Conservation (phyloP, 2,329 filamentous ascomycete genomes). For the Colletotrichum liriopes region DNA sequence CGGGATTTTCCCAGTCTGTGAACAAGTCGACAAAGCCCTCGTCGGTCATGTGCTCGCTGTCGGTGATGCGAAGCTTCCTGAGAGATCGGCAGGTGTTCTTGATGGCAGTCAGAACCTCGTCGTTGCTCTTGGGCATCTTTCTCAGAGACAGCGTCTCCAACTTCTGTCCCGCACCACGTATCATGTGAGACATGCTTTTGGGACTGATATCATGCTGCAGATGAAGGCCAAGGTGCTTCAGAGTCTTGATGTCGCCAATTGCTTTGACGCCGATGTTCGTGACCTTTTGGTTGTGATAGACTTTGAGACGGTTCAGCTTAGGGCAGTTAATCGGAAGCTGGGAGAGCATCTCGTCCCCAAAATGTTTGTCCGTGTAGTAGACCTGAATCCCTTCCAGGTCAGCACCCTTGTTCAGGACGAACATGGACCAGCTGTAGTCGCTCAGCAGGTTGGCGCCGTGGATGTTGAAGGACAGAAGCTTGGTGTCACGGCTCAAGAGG, state of each 20-base stretch:
- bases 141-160: constrained; percentile 86
- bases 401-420: constrained; percentile 76
- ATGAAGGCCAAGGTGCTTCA: constrained; percentile 84
- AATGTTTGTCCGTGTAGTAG: constrained; percentile 86
- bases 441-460: constrained; percentile 89
- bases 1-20: constrained; percentile 80
- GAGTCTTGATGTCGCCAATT: constrained; percentile 73
- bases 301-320: constrained; percentile 81
- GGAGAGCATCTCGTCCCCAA: constrained; percentile 79
- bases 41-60: constrained; percentile 84
- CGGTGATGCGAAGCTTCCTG: constrained; percentile 84
- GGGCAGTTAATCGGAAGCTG: constrained; percentile 77
- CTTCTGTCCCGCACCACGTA: constrained; percentile 74
- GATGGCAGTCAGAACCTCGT: constrained; percentile 79
- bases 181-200: constrained; percentile 71
- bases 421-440: constrained; percentile 80
- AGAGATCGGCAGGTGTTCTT: constrained; percentile 79
- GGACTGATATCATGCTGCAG: constrained; percentile 71
- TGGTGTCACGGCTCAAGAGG: constrained; percentile 79
- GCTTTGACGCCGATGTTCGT: constrained; percentile 75
- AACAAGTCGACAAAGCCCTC: constrained; percentile 82
- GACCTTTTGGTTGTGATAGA: constrained; percentile 84
- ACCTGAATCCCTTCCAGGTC: constrained; percentile 80
- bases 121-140: constrained; percentile 76
- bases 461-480: constrained; percentile 82